Evolutionary conservation across 306 rosid genomes (phyloP).

Genomic region (Castanea sativa): DNA sequence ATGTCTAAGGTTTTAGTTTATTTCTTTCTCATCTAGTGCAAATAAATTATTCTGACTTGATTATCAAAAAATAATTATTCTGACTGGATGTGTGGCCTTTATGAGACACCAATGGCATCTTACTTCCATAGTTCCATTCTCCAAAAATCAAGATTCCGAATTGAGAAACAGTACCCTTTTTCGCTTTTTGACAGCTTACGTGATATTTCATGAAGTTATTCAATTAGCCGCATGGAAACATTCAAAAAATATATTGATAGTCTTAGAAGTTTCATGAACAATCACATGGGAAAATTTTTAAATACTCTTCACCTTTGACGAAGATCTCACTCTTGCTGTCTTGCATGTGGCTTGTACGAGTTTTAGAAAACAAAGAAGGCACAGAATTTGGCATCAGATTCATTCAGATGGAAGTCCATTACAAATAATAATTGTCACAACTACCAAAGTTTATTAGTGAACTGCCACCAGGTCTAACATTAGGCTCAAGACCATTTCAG

Average conservation of each 20-base stretch:
- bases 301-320: too few relatives aligned
- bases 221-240: neutral
- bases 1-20: neutral
- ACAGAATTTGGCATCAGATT: too few relatives aligned
- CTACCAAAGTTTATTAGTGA: too few relatives aligned
- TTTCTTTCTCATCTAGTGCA: neutral
- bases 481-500: too few relatives aligned
- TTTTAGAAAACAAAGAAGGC: too few relatives aligned
- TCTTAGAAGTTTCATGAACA: neutral
- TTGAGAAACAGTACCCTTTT: neutral
- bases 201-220: too few relatives aligned
- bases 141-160: neutral
- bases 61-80: neutral
- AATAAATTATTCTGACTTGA: neutral
- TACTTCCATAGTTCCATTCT: too few relatives aligned
- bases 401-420: too few relatives aligned
- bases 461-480: too few relatives aligned
- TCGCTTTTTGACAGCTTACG: neutral
- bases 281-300: neutral
- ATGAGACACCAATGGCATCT: neutral
- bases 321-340: too few relatives aligned
- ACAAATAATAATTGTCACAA: too few relatives aligned
- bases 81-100: neutral
- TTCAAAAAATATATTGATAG: neutral
- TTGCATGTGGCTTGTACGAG: too few relatives aligned